These are phyloP conservation scores for Trametes sp. DNA, from an alignment of 1,284 basidiomycete species.

Conservation along the genomic window DNA sequence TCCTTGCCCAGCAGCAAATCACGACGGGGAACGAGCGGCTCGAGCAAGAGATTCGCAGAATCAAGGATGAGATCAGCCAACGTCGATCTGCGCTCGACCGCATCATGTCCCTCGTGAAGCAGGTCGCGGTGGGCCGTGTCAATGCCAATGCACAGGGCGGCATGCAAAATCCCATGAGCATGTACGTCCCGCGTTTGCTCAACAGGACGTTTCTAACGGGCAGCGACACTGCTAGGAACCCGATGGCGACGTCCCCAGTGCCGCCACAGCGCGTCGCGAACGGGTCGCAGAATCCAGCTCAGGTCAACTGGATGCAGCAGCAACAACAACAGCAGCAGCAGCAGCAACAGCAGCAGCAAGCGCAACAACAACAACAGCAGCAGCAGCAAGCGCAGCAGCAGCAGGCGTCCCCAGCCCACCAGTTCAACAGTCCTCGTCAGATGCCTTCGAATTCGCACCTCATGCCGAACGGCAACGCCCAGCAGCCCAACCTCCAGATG, in stretches of 20 bases:
- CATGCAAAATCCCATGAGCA: constrained; percentile 12
- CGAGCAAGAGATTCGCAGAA: constrained; percentile 18
- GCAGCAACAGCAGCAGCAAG: constrained; percentile 20
- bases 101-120: constrained; percentile 9
- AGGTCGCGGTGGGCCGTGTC: neutral
- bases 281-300: constrained; percentile 15
- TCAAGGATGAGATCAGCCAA: constrained; percentile 22
- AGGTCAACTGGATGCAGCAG: constrained; percentile 30
- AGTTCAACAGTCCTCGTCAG: constrained; percentile 25
- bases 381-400: constrained; percentile 21
- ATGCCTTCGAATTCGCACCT: constrained; percentile 14
- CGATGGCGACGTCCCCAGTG: constrained; percentile 20
- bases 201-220: neutral
- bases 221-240: constrained; percentile 14
- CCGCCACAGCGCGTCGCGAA: constrained; percentile 22
- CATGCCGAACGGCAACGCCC: constrained; percentile 21
- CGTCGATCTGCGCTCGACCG: constrained; percentile 8
- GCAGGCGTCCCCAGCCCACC: constrained; percentile 17
- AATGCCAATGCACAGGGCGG: neutral
- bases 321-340: constrained; percentile 19
- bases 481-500: constrained; percentile 24
- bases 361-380: constrained; percentile 19
- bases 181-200: constrained; percentile 13
- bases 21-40: constrained; percentile 4
- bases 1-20: constrained; percentile 15